phyloP scores from a whole-genome alignment of 352 stramenopile species.

The Phytophthora pistaciae region DNA sequence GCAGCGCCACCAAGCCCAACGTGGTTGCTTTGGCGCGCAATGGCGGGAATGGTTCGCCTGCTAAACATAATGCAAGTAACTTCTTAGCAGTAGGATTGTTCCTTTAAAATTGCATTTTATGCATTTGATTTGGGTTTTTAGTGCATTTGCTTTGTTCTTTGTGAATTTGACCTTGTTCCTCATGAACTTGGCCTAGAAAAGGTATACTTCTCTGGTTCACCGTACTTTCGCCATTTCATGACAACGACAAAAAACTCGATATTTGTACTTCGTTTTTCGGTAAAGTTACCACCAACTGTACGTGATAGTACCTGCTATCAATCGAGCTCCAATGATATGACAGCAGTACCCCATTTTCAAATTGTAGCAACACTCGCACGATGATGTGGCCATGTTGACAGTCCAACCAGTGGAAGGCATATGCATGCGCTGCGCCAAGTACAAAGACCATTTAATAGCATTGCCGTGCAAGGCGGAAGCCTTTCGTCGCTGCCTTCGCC shows the following conservation, averaged over 20 bases:
- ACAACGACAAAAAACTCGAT: no score
- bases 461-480: neutral
- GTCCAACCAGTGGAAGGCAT: neutral
- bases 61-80: neutral
- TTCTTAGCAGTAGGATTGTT: neutral
- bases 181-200: neutral
- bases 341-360: neutral
- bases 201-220: neutral
- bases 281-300: neutral
- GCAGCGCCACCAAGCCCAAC: neutral
- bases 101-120: conserved; percentile 2
- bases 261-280: no score
- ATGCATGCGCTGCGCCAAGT: neutral
- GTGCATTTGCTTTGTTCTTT: conserved; percentile 1
- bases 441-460: neutral
- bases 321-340: neutral
- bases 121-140: neutral
- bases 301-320: neutral
- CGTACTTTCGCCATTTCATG: no score
- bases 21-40: neutral
- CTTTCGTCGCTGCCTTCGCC: neutral
- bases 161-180: neutral
- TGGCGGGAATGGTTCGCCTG: neutral
- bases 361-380: neutral
- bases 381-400: neutral